Base-by-base conservation (phyloP, 495 filamentous ascomycete species). In the Podospora tetraspora region DNA sequence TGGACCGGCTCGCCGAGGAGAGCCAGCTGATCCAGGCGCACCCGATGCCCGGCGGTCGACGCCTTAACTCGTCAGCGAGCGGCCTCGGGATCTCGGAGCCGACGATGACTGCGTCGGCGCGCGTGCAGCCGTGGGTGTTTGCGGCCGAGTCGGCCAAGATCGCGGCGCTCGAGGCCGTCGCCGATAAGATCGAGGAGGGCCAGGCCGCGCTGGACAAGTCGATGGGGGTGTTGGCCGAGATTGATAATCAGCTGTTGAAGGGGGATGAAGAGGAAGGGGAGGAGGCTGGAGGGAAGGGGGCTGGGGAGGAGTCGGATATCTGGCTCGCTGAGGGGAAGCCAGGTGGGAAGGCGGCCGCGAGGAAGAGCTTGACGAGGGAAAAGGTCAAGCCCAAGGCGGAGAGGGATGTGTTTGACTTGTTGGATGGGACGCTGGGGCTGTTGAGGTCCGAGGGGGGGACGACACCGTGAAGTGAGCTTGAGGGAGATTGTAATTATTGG, bases 21-120 rank as follows among this genome's bases (percentile, higher is more conserved):
- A 91, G 88, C 71, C 88, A 91, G 65, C 81, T 92, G 5, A 83
- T 92, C 1, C 87, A 86, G 0, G 81, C 84, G 56, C 87, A 90
- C 65, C 87, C 89, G 1, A 74, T 86, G 59, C 80, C 83, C 1
- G 73, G 73, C 11, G 63, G 69, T 1, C 37, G 57, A 16, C 69
- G 74, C 19, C 64, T 64, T 23, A 75, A 71, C 37, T 59, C 67
- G 24, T 63, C 67, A n/a, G 72, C 66, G 0, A 34, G 29, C 8
- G 75, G 73, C 0, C 61, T 74, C 9, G 68, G 70, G 9, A 66
- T 67, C 0, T 68, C 72, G 6, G 71, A 78, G 64, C 16, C 43
- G 43, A n/a, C 37, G 37, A 76, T 75, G n/a, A 76, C 79, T 61
- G 70, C 79, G 3, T 77, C 79, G 24, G 72, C 68, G 34, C 74